These are phyloP conservation scores for Ascochyta lentis DNA, from an alignment of 2,329 filamentous ascomycete genomes.

Conservation along the genomic window DNA sequence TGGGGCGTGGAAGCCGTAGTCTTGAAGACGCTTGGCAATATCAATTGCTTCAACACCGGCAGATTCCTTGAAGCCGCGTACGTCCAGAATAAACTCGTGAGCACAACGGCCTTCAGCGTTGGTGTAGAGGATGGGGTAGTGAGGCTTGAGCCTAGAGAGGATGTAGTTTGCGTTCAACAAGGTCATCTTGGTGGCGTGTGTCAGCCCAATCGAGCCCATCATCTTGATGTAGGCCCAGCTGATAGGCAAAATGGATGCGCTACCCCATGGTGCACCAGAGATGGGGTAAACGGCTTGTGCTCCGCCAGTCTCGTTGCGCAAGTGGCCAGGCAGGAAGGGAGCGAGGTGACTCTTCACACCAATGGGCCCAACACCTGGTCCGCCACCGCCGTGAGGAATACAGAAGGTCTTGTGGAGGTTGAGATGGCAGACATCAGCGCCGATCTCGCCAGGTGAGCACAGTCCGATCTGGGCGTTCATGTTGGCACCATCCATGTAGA, in stretches of 20 bases:
- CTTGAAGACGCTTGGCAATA: constrained; percentile 93
- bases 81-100: constrained; percentile 96
- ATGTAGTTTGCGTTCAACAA: constrained; percentile 98
- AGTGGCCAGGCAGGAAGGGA: constrained; percentile 77
- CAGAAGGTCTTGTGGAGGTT: constrained; percentile 99
- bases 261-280: constrained; percentile 83
- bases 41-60: constrained; percentile 90
- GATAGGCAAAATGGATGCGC: constrained; percentile 90
- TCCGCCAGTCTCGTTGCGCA: constrained; percentile 64
- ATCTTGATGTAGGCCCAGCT: constrained; percentile 94
- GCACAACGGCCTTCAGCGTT: constrained; percentile 88
- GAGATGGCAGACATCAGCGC: constrained; percentile 94
- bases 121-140: constrained; percentile 94
- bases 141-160: constrained; percentile 80
- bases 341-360: constrained; percentile 84
- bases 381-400: constrained; percentile 94
- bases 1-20: constrained; percentile 96
- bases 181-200: constrained; percentile 87
- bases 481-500: constrained; percentile 99
- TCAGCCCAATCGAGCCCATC: constrained; percentile 85
- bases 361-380: constrained; percentile 91
- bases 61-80: constrained; percentile 81
- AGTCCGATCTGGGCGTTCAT: constrained; percentile 98
- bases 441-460: constrained; percentile 92
- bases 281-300: constrained; percentile 71